Percentiles rank a stretch among this genome's conserved stretches.
Evolutionary conservation across 139 green algal species (phyloP).

Genomic region (Asterochloris sp.): DNA sequence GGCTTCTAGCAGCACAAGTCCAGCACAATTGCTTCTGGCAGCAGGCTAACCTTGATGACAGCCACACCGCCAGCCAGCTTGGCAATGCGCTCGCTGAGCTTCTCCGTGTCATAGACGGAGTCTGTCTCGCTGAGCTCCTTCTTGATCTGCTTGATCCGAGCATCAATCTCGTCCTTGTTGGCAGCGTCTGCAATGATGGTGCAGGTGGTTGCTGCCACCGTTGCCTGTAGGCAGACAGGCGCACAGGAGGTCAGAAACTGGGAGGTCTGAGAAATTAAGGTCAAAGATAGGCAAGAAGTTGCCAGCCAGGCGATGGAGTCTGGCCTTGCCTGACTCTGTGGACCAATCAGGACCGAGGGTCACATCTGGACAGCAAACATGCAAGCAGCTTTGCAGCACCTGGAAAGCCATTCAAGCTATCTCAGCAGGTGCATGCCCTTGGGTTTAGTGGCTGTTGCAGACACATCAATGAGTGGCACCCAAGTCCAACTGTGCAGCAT

Average conservation of each 20-base stretch:
- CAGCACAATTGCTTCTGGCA: no score
- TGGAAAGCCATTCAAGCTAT: no score
- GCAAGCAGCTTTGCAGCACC: no score
- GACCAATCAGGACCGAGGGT: no score
- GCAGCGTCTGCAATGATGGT: slow-evolving; percentile 95
- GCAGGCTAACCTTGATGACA: slow-evolving; percentile 90
- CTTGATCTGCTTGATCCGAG: slow-evolving; percentile 92
- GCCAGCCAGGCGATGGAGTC: no score
- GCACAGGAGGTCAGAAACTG: neutral
- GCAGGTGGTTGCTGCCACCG: slow-evolving; percentile 64
- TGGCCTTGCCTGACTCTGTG: no score
- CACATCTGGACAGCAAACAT: no score
- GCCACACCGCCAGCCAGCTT: slow-evolving; percentile 96
- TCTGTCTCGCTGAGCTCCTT: slow-evolving; percentile 95
- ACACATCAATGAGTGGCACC: no score
- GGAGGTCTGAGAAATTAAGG: neutral
- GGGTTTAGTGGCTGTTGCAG: no score
- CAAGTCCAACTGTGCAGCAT: no score
- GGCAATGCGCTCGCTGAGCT: slow-evolving; percentile 97
- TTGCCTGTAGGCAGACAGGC: slow-evolving; percentile 23
- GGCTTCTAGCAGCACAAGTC: no score
- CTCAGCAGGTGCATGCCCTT: no score
- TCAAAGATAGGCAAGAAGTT: neutral
- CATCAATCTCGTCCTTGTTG: slow-evolving; percentile 95
- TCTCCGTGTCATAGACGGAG: slow-evolving; percentile 97